Conservation (phyloP, 1,284 basidiomycete species). For the Rhodotorula sp. region DNA sequence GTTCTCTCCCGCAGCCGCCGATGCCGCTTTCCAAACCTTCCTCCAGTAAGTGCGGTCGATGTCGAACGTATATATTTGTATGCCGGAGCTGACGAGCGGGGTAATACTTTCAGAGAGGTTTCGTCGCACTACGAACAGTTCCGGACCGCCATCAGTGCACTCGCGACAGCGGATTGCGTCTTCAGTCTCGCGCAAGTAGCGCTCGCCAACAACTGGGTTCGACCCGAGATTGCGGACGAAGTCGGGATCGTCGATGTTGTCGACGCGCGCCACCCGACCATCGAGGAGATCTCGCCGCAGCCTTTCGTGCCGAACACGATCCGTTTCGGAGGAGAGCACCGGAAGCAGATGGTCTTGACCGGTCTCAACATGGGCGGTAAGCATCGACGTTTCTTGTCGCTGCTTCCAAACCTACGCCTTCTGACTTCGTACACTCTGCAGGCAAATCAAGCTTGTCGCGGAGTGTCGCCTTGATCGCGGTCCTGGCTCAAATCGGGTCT, state of each 20-base stretch:
- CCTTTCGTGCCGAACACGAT: constrained; percentile 73
- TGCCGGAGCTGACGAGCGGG: neutral
- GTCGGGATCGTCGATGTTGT: constrained; percentile 36
- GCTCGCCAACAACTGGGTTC: constrained; percentile 63
- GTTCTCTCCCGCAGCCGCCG: constrained; percentile 53
- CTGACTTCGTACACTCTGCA: constrained; percentile 52
- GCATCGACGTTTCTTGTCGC: neutral
- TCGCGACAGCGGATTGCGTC: constrained; percentile 78
- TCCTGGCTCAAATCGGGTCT: constrained; percentile 60
- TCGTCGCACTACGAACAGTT: constrained; percentile 60
- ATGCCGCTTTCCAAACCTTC: constrained; percentile 66
- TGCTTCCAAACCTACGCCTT: neutral
- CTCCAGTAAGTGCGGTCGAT: constrained; percentile 58
- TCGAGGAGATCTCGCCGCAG: constrained; percentile 70
- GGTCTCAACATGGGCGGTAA: constrained; percentile 38
- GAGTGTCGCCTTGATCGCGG: constrained; percentile 52
- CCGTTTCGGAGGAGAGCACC: constrained; percentile 12
- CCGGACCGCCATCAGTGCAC: constrained; percentile 69
- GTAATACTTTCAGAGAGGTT: constrained; percentile 7
- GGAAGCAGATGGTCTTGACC: constrained; percentile 34
- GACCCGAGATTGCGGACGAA: constrained; percentile 55
- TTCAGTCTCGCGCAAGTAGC: constrained; percentile 59
- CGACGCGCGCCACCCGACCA: constrained; percentile 69
- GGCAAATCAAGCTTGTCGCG: constrained; percentile 49
- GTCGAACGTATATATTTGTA: neutral